Evolutionary conservation across 1,284 basidiomycete genomes (phyloP), one percentile per base, ranked within the genome.

Genomic region (Irpex lacteus): DNA sequence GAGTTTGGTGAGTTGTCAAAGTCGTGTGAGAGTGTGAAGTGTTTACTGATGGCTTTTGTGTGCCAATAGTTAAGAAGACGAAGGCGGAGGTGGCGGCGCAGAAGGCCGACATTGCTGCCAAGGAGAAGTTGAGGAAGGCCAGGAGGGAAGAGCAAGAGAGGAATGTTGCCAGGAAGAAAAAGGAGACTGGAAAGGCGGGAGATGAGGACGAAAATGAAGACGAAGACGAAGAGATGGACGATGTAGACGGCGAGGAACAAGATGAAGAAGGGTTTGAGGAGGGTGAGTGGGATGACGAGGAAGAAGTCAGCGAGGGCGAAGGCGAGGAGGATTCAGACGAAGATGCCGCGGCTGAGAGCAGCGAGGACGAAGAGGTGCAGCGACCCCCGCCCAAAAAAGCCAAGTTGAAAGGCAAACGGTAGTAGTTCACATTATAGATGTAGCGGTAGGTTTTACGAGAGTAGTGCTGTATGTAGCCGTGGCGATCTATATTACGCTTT

Each of bases 141-240:
- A 81, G 95, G 63, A 81, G 90, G 69, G 90, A 92, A 63, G 92
- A 96, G 73, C 96, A 98, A 73, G 94, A 94, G 72, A 83, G 85
- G 62, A 98, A 97, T 76, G 92, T 98, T 5, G 83, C 85, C 49
- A 82, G 88, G 61, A 97, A 98, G 77, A 91, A 90, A 74, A 81
- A 79, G 37, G 71, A 11, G 9, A 56, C 54, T 34, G 40, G 40
- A 4, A 44, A 44, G 40, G 75, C 78, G 56, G 77, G 74, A 50
- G 77, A 74, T 2, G 75, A 74, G 13, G 76, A 75, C 2, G 78
- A 77, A n/a, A 78, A 78, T 18, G 76, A 79, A 61, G 76, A 77
- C 75, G 78, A 81, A 59, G 77, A 76, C 44, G 77, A 78, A 47
- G 79, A 79, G 26, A 76, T 79, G 59, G 77, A 78, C 55, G 71